Percentiles rank a stretch among this genome's conserved stretches.
Conservation (phyloP, 768 basidiomycete genomes). For the Suillus subluteus region DNA sequence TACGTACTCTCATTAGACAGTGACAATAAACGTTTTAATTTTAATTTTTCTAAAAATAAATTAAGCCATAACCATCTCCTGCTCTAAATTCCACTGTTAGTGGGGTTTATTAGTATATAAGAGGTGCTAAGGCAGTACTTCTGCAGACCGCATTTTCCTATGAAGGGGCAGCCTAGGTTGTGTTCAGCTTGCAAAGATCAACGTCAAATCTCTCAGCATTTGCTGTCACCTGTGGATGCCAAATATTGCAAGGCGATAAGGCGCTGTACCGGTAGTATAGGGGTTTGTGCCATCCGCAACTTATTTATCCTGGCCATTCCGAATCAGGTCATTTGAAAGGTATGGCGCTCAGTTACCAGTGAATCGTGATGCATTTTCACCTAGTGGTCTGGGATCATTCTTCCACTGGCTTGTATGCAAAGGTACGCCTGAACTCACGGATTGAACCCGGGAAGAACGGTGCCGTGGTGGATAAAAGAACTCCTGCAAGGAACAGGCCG, state of each 20-base stretch:
- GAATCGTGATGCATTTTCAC: not conserved
- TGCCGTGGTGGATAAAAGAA: too few species aligned
- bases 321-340: not conserved
- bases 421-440: not conserved
- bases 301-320: not conserved
- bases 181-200: constrained; percentile 51
- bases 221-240: not conserved
- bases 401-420: not conserved
- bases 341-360: not conserved
- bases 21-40: not conserved
- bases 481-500: not conserved
- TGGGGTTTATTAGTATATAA: not conserved
- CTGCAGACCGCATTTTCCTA: constrained; percentile 41
- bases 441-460: not conserved
- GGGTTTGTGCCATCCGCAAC: not conserved
- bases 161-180: constrained; percentile 34
- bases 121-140: constrained; percentile 31
- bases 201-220: constrained; percentile 50
- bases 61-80: not conserved
- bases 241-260: not conserved
- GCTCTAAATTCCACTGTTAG: not conserved
- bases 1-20: not conserved
- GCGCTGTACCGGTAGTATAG: not conserved
- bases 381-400: not conserved
- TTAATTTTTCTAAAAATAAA: not conserved